These are phyloP conservation scores for Orychophragmus violaceus DNA, from an alignment of 345 rosid genomes.

Conservation along the genomic window DNA sequence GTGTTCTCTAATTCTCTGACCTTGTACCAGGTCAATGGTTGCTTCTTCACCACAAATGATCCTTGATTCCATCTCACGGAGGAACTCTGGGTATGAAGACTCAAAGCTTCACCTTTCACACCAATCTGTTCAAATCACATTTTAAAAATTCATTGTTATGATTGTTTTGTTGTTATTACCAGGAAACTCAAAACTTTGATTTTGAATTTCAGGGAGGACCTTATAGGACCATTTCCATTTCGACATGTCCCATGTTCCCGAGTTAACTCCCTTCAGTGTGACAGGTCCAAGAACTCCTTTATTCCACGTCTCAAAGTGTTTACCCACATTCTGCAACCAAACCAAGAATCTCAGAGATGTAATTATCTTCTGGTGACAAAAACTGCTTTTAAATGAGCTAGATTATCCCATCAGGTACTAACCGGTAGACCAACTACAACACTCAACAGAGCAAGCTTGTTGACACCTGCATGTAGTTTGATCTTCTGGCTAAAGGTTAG, in stretches of 20 bases:
- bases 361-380: background rate
- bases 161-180: background rate
- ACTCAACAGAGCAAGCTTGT: slow-evolving; percentile 75
- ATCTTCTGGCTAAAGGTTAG: slow-evolving; percentile 63
- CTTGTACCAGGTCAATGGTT: slow-evolving; percentile 91
- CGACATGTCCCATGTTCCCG: slow-evolving; percentile 74
- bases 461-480: slow-evolving; percentile 64
- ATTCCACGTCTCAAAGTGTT: slow-evolving; percentile 78
- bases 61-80: slow-evolving; percentile 81
- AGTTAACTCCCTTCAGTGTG: slow-evolving; percentile 59
- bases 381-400: background rate
- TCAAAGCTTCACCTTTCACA: slow-evolving; percentile 62
- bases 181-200: background rate
- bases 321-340: slow-evolving; percentile 70
- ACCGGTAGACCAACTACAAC: slow-evolving; percentile 84
- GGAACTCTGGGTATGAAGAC: slow-evolving; percentile 59
- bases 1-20: slow-evolving; percentile 33
- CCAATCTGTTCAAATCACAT: slow-evolving; percentile 45
- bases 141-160: background rate
- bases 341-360: background rate
- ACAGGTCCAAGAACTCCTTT: slow-evolving; percentile 85
- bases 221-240: slow-evolving; percentile 90
- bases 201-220: slow-evolving; percentile 36
- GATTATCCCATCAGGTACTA: slow-evolving; percentile 18
- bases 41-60: slow-evolving; percentile 44